Percentiles rank a stretch among this genome's conserved stretches.
Conservation (phyloP, 192 early-diverging fungal genomes). For the Funneliformis geosporum region DNA sequence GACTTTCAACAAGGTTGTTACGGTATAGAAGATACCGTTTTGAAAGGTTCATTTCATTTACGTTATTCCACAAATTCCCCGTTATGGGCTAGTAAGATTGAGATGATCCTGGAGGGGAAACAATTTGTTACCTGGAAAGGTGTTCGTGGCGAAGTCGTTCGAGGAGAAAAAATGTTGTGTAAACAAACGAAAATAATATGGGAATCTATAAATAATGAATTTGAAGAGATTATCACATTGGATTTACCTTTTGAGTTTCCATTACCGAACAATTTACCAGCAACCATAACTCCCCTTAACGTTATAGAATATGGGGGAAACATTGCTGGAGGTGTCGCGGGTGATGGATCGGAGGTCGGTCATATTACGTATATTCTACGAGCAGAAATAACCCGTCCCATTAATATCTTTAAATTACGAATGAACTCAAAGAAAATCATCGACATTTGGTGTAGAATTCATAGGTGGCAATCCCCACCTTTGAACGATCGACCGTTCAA, state of each 20-base stretch:
- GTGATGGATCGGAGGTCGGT: neutral
- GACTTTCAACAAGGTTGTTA: neutral
- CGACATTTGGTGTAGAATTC: neutral
- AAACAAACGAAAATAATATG: neutral
- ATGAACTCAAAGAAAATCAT: neutral
- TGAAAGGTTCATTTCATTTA: neutral
- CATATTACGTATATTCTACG: neutral
- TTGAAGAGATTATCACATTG: neutral
- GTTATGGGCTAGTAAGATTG: neutral
- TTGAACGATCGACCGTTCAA: neutral
- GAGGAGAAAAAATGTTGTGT: neutral
- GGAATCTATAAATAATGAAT: neutral
- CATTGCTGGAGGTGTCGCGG: neutral
- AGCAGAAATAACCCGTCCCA: neutral
- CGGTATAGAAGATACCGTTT: neutral
- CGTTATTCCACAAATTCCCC: neutral
- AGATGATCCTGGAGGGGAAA: neutral
- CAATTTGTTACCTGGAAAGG: neutral
- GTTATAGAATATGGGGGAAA: neutral
- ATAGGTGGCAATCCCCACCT: neutral
- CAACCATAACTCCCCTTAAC: neutral
- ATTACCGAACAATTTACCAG: neutral
- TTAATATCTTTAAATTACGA: neutral
- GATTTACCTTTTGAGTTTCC: neutral
- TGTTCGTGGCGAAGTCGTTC: neutral